Evolutionary conservation across 305 asterid genomes (phyloP).

Genomic region (Stenogyne calaminthoides): DNA sequence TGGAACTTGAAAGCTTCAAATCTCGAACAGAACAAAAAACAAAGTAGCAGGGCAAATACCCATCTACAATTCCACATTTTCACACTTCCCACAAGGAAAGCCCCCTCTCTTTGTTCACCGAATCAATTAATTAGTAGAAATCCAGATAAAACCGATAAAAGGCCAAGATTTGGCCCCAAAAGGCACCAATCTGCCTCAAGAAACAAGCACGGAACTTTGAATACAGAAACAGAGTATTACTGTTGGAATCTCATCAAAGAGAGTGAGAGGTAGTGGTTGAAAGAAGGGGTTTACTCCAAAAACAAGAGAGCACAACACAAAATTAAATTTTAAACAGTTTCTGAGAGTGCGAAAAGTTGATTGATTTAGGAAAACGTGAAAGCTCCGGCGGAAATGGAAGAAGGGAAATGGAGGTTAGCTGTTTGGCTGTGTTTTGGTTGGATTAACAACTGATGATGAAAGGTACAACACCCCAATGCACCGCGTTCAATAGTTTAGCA

Average conservation of each 20-base stretch:
- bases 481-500: no score
- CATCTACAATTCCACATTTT: constrained; percentile 34
- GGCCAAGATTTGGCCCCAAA: neutral
- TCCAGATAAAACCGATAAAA: constrained; percentile 14
- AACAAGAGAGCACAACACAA: no score
- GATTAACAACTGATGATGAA: no score
- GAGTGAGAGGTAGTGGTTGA: constrained; percentile 36
- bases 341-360: no score
- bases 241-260: constrained; percentile 46
- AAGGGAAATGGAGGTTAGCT: no score
- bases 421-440: neutral
- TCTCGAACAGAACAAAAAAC: constrained; percentile 21
- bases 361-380: neutral
- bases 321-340: no score
- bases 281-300: constrained; percentile 35
- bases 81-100: neutral
- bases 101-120: constrained; percentile 5
- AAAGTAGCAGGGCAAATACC: constrained; percentile 31
- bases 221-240: constrained; percentile 19
- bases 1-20: constrained; percentile 44
- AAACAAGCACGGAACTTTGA: constrained; percentile 2
- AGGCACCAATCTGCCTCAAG: neutral
- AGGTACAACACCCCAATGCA: no score
- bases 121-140: neutral
- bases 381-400: neutral